Conservation (phyloP, 768 basidiomycete species). For the Leccinum rimulosum region DNA sequence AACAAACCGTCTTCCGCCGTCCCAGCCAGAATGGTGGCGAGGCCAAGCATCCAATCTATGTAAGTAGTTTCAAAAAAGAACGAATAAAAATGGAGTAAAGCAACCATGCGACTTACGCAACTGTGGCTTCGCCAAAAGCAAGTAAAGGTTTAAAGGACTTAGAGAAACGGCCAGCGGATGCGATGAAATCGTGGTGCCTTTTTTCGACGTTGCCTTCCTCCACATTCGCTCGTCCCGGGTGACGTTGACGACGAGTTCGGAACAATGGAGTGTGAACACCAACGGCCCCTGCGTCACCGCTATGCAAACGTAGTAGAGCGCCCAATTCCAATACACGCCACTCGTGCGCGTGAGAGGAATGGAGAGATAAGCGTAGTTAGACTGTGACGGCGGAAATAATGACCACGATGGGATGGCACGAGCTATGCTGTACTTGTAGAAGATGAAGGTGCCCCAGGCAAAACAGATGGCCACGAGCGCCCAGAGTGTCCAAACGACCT, state of each 20-base stretch:
- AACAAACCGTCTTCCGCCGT: constrained; percentile 13
- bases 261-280: constrained; percentile 29
- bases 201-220: constrained; percentile 21
- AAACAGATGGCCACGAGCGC: constrained; percentile 18
- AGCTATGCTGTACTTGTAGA: no score
- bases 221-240: constrained; percentile 28
- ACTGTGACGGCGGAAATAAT: constrained; percentile 24
- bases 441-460: constrained; percentile 20
- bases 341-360: constrained; percentile 19
- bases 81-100: neutral
- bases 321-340: constrained; percentile 23
- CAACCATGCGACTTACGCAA: constrained; percentile 20
- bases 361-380: constrained; percentile 18
- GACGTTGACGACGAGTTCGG: constrained; percentile 29
- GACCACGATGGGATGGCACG: constrained; percentile 18
- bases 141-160: constrained; percentile 9
- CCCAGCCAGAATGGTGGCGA: constrained; percentile 18
- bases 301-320: constrained; percentile 24
- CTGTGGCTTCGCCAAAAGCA: constrained; percentile 24
- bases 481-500: constrained; percentile 24
- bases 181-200: constrained; percentile 14
- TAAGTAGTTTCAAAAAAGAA: no score
- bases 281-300: constrained; percentile 28
- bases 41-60: no score
- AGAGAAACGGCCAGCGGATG: constrained; percentile 26